These are phyloP conservation scores for Boletus albobrunnescens DNA, from an alignment of 1,284 basidiomycete species.

Conservation along the genomic window DNA sequence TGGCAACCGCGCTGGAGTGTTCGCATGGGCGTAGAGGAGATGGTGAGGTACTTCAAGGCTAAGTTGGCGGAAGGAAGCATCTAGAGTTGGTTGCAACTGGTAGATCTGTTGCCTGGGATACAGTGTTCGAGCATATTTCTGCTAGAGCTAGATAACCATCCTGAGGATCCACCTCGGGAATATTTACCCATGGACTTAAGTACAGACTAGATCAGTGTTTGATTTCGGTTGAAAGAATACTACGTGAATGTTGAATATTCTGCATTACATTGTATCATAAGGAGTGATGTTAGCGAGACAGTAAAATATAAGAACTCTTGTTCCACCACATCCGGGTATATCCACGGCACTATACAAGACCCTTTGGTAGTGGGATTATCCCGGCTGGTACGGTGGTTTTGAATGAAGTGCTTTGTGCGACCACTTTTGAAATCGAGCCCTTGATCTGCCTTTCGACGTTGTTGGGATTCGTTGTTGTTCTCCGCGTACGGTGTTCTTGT, in stretches of 20 bases:
- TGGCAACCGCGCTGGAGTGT: conserved; percentile 96
- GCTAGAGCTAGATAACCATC: neutral
- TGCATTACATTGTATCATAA: conserved; percentile 15
- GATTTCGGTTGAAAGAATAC: conserved; percentile 8
- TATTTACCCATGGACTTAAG: conserved; percentile 15
- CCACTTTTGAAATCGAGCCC: conserved; percentile 53
- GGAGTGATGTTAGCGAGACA: conserved; percentile 10
- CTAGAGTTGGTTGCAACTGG: conserved; percentile 29
- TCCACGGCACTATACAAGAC: conserved; percentile 5
- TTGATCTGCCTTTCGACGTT: conserved; percentile 50
- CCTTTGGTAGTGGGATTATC: conserved; percentile 11
- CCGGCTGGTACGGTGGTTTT: conserved; percentile 8
- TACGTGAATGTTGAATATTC: too few relatives aligned
- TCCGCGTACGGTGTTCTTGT: conserved; percentile 40
- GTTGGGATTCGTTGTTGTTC: conserved; percentile 37
- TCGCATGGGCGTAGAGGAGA: conserved; percentile 88
- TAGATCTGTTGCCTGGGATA: neutral
- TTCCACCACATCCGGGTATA: neutral
- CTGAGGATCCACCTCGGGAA: neutral
- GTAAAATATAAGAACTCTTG: conserved; percentile 11
- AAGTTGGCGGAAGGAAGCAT: conserved; percentile 81
- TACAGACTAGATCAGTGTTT: conserved; percentile 15
- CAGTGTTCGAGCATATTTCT: neutral
- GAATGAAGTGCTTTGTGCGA: conserved; percentile 29
- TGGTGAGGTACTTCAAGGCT: conserved; percentile 87